Percentiles rank a stretch among this genome's conserved stretches.
Conservation (phyloP, 202 grass and related monocot species). For the Thinopyrum obtusiflorum region DNA sequence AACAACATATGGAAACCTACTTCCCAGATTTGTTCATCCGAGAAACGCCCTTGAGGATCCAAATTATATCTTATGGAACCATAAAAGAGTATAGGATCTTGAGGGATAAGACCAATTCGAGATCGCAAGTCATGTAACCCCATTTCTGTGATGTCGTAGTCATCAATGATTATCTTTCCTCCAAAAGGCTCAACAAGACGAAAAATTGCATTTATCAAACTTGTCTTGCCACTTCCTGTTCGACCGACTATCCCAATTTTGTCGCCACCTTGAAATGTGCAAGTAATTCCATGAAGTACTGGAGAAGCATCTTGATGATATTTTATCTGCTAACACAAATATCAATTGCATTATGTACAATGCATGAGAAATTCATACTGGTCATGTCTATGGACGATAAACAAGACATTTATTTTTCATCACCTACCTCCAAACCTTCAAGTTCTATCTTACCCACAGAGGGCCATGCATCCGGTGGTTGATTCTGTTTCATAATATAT, state of each 20-base stretch:
- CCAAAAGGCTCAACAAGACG: constrained; percentile 44
- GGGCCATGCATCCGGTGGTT: constrained; percentile 46
- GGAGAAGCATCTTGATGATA: constrained; percentile 35
- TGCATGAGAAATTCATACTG: not conserved
- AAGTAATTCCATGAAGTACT: constrained; percentile 41
- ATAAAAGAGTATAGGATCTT: constrained; percentile 52
- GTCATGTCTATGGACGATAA: not conserved
- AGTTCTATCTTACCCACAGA: constrained; percentile 49
- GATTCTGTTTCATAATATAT: constrained; percentile 38
- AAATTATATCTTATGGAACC: constrained; percentile 56
- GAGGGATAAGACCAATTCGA: constrained; percentile 49
- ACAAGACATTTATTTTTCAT: not conserved
- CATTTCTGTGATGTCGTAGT: constrained; percentile 28
- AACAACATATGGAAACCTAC: constrained; percentile 20
- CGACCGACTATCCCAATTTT: constrained; percentile 58
- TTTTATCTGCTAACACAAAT: constrained; percentile 37
- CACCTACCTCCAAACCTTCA: constrained; percentile 42
- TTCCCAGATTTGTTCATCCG: constrained; percentile 46
- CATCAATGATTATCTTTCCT: constrained; percentile 49
- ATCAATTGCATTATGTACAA: not conserved
- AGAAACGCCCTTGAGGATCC: constrained; percentile 43
- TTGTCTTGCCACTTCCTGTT: constrained; percentile 54
- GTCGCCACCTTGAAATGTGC: constrained; percentile 38
- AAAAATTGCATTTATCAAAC: constrained; percentile 45
- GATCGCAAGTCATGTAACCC: constrained; percentile 48